phyloP scores from a whole-genome alignment of 345 rosid genomes.

The Eucalyptus tenuipes region DNA sequence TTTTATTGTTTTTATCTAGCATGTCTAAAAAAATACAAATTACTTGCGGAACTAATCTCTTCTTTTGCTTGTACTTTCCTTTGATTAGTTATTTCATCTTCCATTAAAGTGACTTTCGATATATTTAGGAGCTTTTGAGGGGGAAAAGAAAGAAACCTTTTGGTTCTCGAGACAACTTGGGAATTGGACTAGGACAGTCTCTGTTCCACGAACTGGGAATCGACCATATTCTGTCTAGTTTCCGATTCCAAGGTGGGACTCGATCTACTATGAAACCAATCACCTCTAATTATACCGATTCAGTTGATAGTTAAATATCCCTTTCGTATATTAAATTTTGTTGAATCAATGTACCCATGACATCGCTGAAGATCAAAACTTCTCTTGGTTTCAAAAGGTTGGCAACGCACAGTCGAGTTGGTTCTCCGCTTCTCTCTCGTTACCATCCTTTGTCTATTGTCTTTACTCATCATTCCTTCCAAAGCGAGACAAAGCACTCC shows the following conservation, averaged over 20 bases:
- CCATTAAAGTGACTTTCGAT: neutral
- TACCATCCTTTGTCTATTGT: neutral
- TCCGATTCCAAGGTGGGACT: neutral
- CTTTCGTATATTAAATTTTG: neutral
- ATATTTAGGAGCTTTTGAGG: neutral
- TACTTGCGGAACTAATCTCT: neutral
- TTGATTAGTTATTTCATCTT: neutral
- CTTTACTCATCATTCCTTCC: neutral
- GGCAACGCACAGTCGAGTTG: neutral
- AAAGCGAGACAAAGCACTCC: neutral
- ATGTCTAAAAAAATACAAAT: neutral
- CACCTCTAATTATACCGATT: accelerated
- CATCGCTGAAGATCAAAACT: neutral
- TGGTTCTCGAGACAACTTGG: neutral
- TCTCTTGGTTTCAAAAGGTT: neutral
- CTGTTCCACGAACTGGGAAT: accelerated
- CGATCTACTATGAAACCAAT: neutral
- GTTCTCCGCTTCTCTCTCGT: neutral
- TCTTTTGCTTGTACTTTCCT: neutral
- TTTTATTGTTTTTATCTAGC: neutral
- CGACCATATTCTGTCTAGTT: accelerated
- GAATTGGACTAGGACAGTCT: neutral
- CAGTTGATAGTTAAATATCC: neutral
- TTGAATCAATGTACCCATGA: neutral
- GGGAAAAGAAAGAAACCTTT: neutral